A percentile compares a stretch with the other conserved stretches of the same genome.
Conservation (phyloP, 768 basidiomycete species). For the Auriscalpium orientale region DNA sequence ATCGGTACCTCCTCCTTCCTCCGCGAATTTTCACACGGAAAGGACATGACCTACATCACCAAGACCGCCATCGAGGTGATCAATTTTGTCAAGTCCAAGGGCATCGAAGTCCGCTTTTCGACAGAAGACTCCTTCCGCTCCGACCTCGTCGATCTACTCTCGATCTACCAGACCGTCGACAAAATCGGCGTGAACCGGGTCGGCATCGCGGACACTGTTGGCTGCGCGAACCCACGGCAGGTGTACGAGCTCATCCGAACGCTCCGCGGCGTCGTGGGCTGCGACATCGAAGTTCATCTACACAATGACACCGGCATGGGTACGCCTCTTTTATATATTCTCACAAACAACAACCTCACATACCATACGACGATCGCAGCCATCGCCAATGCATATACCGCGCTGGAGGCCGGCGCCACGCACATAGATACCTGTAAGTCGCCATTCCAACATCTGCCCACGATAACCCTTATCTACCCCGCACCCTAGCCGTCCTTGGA, state of each 20-base stretch:
- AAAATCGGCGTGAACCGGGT: conserved; percentile 99
- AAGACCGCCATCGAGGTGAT: conserved; percentile 99
- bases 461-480: conserved; percentile 2
- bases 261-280: conserved; percentile 89
- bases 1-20: conserved; percentile 99
- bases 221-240: conserved; percentile 97
- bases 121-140: conserved; percentile 99
- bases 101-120: conserved; percentile 98
- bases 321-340: conserved; percentile 16
- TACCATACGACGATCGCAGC: conserved; percentile 35
- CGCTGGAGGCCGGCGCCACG: conserved; percentile 96
- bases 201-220: conserved; percentile 98
- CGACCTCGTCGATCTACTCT: conserved; percentile 95
- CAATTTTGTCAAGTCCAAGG: conserved; percentile 98
- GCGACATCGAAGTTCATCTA: conserved; percentile 97
- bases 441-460: background rate
- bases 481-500: conserved; percentile 71
- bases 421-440: conserved; percentile 93
- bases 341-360: background rate
- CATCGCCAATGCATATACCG: conserved; percentile 97
- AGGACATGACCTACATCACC: conserved; percentile 99
- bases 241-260: conserved; percentile 98
- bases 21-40: conserved; percentile 98
- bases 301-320: conserved; percentile 99
- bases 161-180: conserved; percentile 98